Base-by-base conservation (phyloP, 495 filamentous ascomycete species). In the Podospora didyma region DNA sequence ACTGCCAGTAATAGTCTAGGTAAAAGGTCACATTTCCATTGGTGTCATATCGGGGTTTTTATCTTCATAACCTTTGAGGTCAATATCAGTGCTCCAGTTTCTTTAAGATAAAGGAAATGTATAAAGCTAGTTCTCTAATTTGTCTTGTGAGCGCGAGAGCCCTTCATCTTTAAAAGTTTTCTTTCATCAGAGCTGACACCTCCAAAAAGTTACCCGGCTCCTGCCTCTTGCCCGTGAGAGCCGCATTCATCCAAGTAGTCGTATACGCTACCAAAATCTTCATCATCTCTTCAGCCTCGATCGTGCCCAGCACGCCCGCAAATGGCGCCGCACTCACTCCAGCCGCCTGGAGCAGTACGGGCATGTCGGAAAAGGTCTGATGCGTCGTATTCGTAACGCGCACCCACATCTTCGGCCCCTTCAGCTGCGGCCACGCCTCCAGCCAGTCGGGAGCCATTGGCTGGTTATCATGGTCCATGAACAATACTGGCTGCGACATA, bases 361-460 rank as follows among this genome's bases (percentile, higher is more conserved):
- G 48, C 48, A 51, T n/a, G 48, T 51, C 48, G 17, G 48, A 51
- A 26, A 51, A 51, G 48, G 48, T 34, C 7, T 51, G 24, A 7
- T 51, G 48, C 34, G 48, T 51, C 5, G 48, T 51, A 11, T 51
- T 51, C 48, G 22, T 26, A 9, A 51, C 26, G 48, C 24, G 24
- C 6, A 51, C 23, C 24, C 16, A 11, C 2, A 51, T 14, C 48
- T 51, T 51, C 12, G 48, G 48, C 48, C 48, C 48, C 1, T 1
- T 35, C 7, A 51, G 48, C 48, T 35, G 48, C 48, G 22, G 21
- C 48, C 48, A 51, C 23, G 48, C 26, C 23, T 23, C 48, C 22
- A 28, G 22, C 48, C 48, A 51, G n/a, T 11, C 12, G 16, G 48
- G 48, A 7, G 19, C 35, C 48, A 2, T 16, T 10, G 19, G 6